Base-by-base conservation (phyloP, 2,329 filamentous ascomycete genomes). In the Dactylellina haptotyla region DNA sequence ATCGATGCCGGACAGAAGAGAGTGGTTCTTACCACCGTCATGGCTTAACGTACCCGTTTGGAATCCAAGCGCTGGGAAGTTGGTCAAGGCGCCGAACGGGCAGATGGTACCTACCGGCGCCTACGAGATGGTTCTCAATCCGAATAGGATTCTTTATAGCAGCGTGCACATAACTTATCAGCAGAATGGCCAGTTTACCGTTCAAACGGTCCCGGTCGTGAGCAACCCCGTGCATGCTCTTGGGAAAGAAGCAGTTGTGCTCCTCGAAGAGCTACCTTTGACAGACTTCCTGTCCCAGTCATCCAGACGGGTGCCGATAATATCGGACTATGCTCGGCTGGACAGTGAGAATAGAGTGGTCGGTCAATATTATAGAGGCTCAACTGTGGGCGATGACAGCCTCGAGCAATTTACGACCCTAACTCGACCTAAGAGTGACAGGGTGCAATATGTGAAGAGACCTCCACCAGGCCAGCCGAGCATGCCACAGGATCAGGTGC, bases 61-160 rank as follows among this genome's bases (percentile, higher is more conserved):
- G 61, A 62, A 62, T 43, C 28, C 26, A 9, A 9, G 41, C 3
- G 3, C 25, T 14, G 59, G 56, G 8, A 50, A n/a, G 18, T 5
- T 45, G 12, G 39, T 56, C 12, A 62, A 66, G 12, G 14, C 16
- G 9, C 34, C 39, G 4, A 57, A 46, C 9, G 56, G 69, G 1
- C 1, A 57, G 18, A 23, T 48, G 9, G 53, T 39, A n/a, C 37
- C 16, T 2, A 18, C 30, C 9, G 54, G 53, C 30, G 69, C 61
- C 32, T 73, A 73, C 28, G 23, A 62, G 25, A 61, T 56, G 39
- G 46, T 46, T 16, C 34, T 26, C 23, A 73, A 73, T 57, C 69
- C 69, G 23, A 73, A 73, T 34, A 73, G 61, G 25, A 56, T 73
- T 4, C 43, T 73, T 6, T 73, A 73, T 20, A 73, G 69, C 41